Evolutionary conservation across 1,284 basidiomycete species (phyloP), one percentile per base, ranked within the genome.

Genomic region (Leccinum huronense): DNA sequence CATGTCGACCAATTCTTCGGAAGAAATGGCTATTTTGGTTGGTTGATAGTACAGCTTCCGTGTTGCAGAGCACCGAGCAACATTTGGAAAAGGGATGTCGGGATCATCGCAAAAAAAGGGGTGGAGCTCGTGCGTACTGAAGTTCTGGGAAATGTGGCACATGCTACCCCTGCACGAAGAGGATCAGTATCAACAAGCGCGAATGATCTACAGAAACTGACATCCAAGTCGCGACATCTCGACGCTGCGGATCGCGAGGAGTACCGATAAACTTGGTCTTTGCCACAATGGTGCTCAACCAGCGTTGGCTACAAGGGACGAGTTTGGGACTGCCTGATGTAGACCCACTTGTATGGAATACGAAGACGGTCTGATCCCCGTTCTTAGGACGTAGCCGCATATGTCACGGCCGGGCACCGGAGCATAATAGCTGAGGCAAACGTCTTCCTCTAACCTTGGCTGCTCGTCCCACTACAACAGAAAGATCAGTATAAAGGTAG

Each of bases 301-400:
- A 90, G 54, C 77, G 79, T 68, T 83, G 84, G 70, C 75, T 87
- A 73, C 86, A 86, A 10, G 86, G 87, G 0, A 91, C 86, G 34
- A 90, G 84, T 70, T 90, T 91, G 3, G 88, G 88, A 68, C 83
- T 86, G 59, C 88, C 88, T 42, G 88, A 90, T 19, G 89, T 90
- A 48, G 88, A 89, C 16, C 88, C 88, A 62, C 85, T 86, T 16
- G 89, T 90, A 73, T 90, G 88, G 79, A 90, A 89, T 62, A 90
- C 80, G 78, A 90, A 88, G 31, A 83, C 80, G 6, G 79, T 78
- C 56, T 82, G 80, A 67, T 86, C 81, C 60, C 80, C 78, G 59
- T 75, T 71, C 58, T 73, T 71, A 30, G 76, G 73, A 27, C 23
- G 23, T 27, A 27, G 23, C 23, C 23, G 23, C 23, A 27, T 27